A percentile compares a stretch with the other conserved stretches of the same genome.
These are phyloP conservation scores for Allomyces arbusculus DNA, from an alignment of 192 early-diverging fungal genomes.

Conservation along the genomic window DNA sequence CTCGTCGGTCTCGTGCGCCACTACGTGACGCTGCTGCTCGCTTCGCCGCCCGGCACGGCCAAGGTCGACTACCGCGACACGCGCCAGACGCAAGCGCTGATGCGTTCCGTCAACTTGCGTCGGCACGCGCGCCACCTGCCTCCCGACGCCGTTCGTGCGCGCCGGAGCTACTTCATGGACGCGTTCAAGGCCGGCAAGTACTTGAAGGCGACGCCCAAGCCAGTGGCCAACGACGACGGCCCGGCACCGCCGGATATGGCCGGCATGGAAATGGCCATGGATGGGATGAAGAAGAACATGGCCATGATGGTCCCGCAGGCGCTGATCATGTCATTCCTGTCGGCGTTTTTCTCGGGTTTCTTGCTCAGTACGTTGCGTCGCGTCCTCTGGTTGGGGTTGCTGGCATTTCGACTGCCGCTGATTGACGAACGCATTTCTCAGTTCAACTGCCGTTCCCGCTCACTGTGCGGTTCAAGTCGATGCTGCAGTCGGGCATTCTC, in stretches of 20 bases:
- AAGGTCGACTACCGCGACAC: background rate
- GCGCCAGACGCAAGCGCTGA: conserved; percentile 32
- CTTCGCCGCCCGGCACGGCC: conserved; percentile 29
- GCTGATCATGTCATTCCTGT: conserved; percentile 96
- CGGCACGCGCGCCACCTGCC: conserved; percentile 47
- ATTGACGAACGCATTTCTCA: conserved; percentile 6
- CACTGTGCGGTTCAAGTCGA: conserved; percentile 88
- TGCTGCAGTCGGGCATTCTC: conserved; percentile 90
- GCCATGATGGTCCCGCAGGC: conserved; percentile 95
- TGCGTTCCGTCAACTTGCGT: conserved; percentile 49
- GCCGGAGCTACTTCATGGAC: conserved; percentile 47
- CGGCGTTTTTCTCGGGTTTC: conserved; percentile 96
- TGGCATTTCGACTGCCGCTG: background rate
- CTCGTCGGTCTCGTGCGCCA: conserved; percentile 87
- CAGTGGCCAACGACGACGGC: conserved; percentile 18
- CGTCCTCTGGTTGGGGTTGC: background rate
- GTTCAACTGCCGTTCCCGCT: conserved; percentile 93
- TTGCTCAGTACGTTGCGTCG: conserved; percentile 53
- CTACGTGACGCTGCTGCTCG: conserved; percentile 75
- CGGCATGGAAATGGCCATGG: conserved; percentile 91
- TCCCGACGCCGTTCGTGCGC: conserved; percentile 41
- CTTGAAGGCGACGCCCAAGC: conserved; percentile 58
- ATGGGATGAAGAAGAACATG: conserved; percentile 94
- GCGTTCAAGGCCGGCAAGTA: conserved; percentile 67
- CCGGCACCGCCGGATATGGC: conserved; percentile 85